Percentiles rank a stretch among this genome's conserved stretches.
These are phyloP conservation scores for Pseudogymnoascus sp. DNA, from an alignment of 2,329 filamentous ascomycete genomes.

Conservation along the genomic window DNA sequence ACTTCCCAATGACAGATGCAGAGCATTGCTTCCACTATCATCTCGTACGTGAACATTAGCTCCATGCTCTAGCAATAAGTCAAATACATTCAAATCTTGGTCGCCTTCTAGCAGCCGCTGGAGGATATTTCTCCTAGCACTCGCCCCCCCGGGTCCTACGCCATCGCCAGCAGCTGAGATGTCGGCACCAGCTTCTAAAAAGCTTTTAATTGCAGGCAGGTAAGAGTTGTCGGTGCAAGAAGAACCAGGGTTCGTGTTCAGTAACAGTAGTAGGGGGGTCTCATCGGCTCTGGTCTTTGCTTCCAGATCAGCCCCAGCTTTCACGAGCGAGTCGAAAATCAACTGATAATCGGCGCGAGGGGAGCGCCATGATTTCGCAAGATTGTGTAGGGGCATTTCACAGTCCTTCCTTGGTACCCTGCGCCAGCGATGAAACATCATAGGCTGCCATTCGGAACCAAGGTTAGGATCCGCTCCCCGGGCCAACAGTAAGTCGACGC, in stretches of 20 bases:
- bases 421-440: background rate
- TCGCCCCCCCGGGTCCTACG: background rate
- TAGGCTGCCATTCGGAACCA: slow-evolving; percentile 11
- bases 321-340: slow-evolving; percentile 2
- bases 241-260: background rate
- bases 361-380: background rate
- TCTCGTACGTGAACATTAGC: slow-evolving; percentile 9
- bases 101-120: slow-evolving; percentile 6
- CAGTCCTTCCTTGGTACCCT: background rate
- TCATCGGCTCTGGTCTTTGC: slow-evolving; percentile 11
- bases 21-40: background rate
- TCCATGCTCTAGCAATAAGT: slow-evolving; percentile 13
- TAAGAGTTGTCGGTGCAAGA: background rate
- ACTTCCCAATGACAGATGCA: background rate
- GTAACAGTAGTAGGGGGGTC: background rate
- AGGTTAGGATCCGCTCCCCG: slow-evolving; percentile 11
- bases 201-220: background rate
- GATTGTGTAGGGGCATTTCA: background rate
- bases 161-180: slow-evolving; percentile 9
- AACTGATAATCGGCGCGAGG: background rate
- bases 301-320: slow-evolving; percentile 11
- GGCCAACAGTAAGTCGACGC: slow-evolving; percentile 9
- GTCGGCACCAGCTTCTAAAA: slow-evolving; percentile 10
- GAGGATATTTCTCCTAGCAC: slow-evolving; percentile 9
- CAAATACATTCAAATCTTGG: background rate